Conservation (phyloP, 805 yeast species). For the Lipomyces oligophaga region DNA sequence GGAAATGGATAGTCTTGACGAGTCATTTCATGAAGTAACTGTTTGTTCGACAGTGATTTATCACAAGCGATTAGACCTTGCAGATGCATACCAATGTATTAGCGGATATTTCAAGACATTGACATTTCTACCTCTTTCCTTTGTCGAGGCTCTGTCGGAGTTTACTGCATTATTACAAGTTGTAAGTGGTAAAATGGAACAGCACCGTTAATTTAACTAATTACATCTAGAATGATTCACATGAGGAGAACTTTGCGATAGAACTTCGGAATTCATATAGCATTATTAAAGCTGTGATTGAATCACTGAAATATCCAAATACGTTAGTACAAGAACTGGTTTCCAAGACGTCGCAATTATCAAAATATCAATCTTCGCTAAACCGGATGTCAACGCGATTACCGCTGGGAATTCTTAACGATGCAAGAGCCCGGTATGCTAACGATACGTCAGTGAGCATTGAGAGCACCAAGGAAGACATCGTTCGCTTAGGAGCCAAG, state of each 20-base stretch:
- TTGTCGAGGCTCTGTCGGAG: slow-evolving; percentile 20
- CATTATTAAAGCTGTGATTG: slow-evolving; percentile 28
- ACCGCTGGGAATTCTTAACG: slow-evolving; percentile 37
- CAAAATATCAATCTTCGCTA: slow-evolving; percentile 27
- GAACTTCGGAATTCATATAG: slow-evolving; percentile 20
- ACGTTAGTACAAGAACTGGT: slow-evolving; percentile 31
- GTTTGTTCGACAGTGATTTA: slow-evolving; percentile 9
- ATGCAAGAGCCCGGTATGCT: slow-evolving; percentile 36
- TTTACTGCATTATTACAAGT: slow-evolving; percentile 18
- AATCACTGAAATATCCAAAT: slow-evolving; percentile 34
- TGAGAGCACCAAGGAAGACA: slow-evolving; percentile 32
- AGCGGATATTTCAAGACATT: slow-evolving; percentile 15
- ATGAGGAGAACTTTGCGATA: slow-evolving; percentile 16
- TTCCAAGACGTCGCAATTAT: slow-evolving; percentile 29
- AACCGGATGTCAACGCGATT: slow-evolving; percentile 29
- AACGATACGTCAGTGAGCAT: slow-evolving; percentile 34
- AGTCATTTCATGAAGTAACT: slow-evolving; percentile 12
- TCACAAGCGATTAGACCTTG: slow-evolving; percentile 22
- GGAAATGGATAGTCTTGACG: slow-evolving; percentile 20
- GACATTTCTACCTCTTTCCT: slow-evolving; percentile 10
- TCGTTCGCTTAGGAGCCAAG: slow-evolving; percentile 34
- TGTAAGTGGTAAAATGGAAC: slow-evolving; percentile 8
- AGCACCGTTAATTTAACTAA: no score
- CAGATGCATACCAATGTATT: slow-evolving; percentile 20
- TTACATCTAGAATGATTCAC: slow-evolving; percentile 12